Evolutionary conservation across 2,329 filamentous ascomycete genomes (phyloP), one percentile per base, ranked within the genome.

Genomic region (Xylariaceae sp.): DNA sequence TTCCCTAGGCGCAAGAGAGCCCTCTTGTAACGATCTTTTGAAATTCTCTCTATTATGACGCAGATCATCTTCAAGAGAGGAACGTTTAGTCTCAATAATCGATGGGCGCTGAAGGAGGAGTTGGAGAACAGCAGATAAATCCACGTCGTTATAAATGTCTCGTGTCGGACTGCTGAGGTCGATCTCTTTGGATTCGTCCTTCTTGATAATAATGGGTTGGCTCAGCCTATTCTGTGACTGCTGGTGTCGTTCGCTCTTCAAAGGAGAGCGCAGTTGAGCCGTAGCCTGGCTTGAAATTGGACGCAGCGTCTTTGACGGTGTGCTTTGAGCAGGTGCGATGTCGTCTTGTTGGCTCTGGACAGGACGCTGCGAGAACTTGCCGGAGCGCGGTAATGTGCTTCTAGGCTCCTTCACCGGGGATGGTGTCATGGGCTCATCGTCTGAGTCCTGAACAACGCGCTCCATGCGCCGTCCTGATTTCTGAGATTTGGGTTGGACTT

Each of bases 371-470:
- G 27, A 52, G 29, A 47, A 53, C 27, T 42, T 52, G 20, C 37
- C 48, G 16, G 53, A 59, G 44, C 52, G 55, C 16, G 25, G 11
- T 25, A 53, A 51, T 22, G 59, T 59, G 17, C 61, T 55, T 11
- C 59, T 58, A 4, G 62, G 56, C 44, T 58, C 48, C 56, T 74
- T 61, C 29, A 60, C 63, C 8, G 62, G 63, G 7, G 63, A 66
- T 11, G 73, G 68, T 5, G 70, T 71, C 5, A 74, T 54, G 34
- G 72, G 74, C 35, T 80, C 77, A 35, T 80, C 77, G 36, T 81
- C 78, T 0, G 78, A 82, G 53, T 82, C 78, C 41, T 74, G 68
- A 33, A 81, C 73, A 6, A 78, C 60, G 25, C 67, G 63, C 22
- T 67, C 64, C 42, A 67, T 54, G 17, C 32, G 52, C 36, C 61